Evolutionary conservation across 345 rosid genomes (phyloP).

Genomic region (Excoecaria cochinchinensis): DNA sequence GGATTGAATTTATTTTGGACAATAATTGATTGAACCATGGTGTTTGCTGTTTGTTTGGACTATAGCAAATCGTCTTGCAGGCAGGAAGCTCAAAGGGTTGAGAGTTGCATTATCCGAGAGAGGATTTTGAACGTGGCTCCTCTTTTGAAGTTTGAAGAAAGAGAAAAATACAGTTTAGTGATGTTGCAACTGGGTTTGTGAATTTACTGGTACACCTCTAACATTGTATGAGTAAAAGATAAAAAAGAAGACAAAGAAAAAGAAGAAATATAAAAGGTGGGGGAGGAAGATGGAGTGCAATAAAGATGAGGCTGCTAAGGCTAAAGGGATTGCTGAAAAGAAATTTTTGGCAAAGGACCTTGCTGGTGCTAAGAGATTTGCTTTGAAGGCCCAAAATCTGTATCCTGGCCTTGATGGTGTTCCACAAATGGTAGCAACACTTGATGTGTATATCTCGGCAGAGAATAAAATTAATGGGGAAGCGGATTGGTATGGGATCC

Average conservation of each 20-base stretch:
- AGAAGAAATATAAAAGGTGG: background rate
- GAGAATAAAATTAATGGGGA: constrained; percentile 65
- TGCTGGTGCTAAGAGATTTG: constrained; percentile 67
- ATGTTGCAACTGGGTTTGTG: background rate
- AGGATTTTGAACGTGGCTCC: background rate
- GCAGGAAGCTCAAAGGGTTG: background rate
- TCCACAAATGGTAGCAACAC: constrained; percentile 50
- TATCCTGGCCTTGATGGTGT: constrained; percentile 75
- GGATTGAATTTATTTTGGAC: background rate
- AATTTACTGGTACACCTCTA: background rate
- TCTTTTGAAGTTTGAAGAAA: background rate
- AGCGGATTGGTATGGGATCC: constrained; percentile 76
- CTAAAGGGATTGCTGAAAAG: constrained; percentile 83
- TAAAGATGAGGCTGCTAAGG: constrained; percentile 82
- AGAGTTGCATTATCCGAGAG: background rate
- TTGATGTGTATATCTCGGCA: constrained; percentile 65
- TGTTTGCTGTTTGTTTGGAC: background rate
- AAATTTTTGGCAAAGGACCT: constrained; percentile 68
- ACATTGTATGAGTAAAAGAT: background rate
- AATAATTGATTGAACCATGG: background rate
- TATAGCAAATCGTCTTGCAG: background rate
- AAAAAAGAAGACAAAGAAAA: background rate
- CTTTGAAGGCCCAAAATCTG: constrained; percentile 70
- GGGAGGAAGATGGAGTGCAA: constrained; percentile 72
- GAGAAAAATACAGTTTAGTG: background rate